Base-by-base conservation (phyloP, 2,329 filamentous ascomycete genomes). In the Coccinonectria pachysandricola region DNA sequence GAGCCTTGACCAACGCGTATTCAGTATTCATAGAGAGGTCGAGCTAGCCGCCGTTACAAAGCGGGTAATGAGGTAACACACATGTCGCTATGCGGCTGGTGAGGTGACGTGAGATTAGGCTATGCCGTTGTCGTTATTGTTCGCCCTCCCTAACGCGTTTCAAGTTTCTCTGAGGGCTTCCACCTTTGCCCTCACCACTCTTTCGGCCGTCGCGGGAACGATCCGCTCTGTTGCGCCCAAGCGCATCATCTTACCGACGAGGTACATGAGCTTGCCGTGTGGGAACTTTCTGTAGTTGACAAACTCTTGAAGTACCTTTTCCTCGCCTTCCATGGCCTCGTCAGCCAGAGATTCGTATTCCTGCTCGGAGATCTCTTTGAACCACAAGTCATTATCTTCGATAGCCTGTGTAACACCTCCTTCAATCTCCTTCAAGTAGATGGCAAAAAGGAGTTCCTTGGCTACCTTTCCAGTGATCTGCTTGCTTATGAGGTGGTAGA, bases 161-260 rank as follows among this genome's bases (percentile, higher is more conserved):
- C 33, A 46, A 24, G 11, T 21, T 18, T 26, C 24, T 28, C 40
- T 31, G 6, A 46, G 33, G 17, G 22, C 19, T 12, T 46, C 43
- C 6, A 57, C 42, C 31, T 45, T 49, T 14, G 37, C 34, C 26
- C 49, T 49, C 55, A 75, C 56, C 2, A 64, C 51, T 9, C 40
- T 50, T 48, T 72, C 64, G 0, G 68, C 70, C 15, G 51, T 62
- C 13, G 50, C 50, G 2, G 71, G 69, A 27, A 72, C 63, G 32
- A 73, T 71, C 15, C 65, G 55, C 44, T 71, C 67, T 22, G 69
- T 61, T 3, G 60, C 59, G 0, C 69, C 71, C 2, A 61, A 41
- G 4, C 59, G 56, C 54, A 75, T 65, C 64, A 75, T 68, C 49
- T 64, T 69, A 12, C 71, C 71, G 5, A 75, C 63, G 3, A 75